Conservation (phyloP, 305 asterid species). For the Solanum hybrid region DNA sequence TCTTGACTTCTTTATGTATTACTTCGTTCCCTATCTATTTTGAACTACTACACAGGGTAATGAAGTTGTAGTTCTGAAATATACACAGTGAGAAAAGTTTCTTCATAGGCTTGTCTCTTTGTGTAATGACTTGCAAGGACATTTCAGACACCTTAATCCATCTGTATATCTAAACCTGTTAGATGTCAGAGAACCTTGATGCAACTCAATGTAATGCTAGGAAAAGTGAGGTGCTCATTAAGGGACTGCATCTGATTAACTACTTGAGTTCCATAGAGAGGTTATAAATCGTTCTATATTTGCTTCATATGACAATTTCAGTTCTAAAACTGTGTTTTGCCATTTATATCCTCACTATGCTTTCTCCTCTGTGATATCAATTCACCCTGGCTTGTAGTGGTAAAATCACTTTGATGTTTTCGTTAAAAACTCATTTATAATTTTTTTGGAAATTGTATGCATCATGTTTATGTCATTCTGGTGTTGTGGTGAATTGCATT, state of each 20-base stretch:
- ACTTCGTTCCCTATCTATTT: neutral
- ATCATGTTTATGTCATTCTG: neutral
- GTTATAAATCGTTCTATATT: neutral
- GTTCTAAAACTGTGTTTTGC: neutral
- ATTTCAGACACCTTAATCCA: neutral
- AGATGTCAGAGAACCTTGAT: neutral
- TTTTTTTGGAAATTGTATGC: neutral
- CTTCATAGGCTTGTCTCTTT: neutral
- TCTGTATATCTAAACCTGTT: neutral
- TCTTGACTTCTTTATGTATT: neutral
- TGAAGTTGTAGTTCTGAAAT: neutral
- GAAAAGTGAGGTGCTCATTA: neutral
- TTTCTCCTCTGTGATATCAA: neutral
- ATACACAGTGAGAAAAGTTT: neutral
- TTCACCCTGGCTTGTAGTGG: neutral
- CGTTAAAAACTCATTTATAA: neutral
- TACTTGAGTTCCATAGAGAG: neutral
- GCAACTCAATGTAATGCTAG: neutral
- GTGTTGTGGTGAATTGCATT: neutral
- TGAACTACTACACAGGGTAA: neutral
- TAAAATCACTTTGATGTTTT: neutral
- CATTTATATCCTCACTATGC: neutral
- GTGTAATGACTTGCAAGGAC: neutral
- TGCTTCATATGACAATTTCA: neutral
- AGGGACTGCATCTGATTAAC: neutral